Conservation (phyloP, 139 green algal genomes). For the Desmodesmus armatus region DNA sequence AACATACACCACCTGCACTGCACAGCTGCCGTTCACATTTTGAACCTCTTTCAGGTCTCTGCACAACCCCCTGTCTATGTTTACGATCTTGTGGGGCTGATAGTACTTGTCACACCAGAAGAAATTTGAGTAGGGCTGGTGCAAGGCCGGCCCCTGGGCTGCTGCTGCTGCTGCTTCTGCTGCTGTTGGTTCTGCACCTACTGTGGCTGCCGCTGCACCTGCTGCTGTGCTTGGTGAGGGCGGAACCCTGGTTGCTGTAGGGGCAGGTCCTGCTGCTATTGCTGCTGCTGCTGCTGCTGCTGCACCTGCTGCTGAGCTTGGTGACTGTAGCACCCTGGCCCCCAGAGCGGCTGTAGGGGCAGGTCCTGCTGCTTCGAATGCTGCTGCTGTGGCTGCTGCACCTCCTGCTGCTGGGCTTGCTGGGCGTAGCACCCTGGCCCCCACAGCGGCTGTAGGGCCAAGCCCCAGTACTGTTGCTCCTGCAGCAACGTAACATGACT, state of each 20-base stretch:
- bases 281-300: conserved; percentile 23
- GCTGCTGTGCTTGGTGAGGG: background rate
- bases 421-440: background rate
- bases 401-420: background rate
- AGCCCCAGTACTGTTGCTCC: background rate
- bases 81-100: background rate
- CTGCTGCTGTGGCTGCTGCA: conserved; percentile 49
- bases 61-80: no score
- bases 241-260: background rate
- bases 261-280: background rate
- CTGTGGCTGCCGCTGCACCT: background rate
- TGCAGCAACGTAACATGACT: background rate
- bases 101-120: background rate
- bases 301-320: no score
- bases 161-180: background rate
- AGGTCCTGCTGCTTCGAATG: background rate
- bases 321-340: no score
- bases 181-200: background rate
- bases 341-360: background rate
- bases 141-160: no score
- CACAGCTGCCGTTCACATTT: no score
- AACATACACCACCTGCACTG: no score
- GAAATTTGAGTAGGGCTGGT: no score
- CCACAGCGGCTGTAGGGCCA: background rate
- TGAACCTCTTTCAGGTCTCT: no score